phyloP scores from a whole-genome alignment of 2,329 filamentous ascomycete species.

The Aureobasidium melanogenum region DNA sequence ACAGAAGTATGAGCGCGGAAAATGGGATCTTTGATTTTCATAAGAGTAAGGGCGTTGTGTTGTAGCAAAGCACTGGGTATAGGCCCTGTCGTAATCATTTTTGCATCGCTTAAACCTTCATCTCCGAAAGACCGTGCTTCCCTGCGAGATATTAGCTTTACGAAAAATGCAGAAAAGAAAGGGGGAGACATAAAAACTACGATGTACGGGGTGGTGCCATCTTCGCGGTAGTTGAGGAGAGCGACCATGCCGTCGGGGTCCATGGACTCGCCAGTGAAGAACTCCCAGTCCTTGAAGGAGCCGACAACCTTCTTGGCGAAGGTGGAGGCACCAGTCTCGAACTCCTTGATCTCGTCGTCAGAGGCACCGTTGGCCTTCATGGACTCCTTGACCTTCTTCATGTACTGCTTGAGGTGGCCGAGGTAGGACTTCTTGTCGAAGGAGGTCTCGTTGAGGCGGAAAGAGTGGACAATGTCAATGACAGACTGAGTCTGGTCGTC shows the following conservation, averaged over 20 bases:
- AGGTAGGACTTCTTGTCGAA: slow-evolving; percentile 89
- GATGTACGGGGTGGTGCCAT: slow-evolving; percentile 74
- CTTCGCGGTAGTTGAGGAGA: slow-evolving; percentile 96
- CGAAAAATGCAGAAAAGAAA: too few relatives aligned
- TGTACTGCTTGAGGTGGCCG: slow-evolving; percentile 87
- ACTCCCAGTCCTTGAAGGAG: slow-evolving; percentile 96
- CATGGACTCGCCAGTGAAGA: slow-evolving; percentile 88
- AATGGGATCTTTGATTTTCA: too few relatives aligned
- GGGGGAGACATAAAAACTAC: too few relatives aligned
- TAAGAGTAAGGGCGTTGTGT: too few relatives aligned
- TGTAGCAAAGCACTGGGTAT: too few relatives aligned
- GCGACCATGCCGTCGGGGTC: slow-evolving; percentile 88
- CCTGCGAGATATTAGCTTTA: too few relatives aligned
- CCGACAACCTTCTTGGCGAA: slow-evolving; percentile 75
- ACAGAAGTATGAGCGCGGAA: too few relatives aligned
- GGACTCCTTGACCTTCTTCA: slow-evolving; percentile 74
- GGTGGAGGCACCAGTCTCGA: slow-evolving; percentile 64
- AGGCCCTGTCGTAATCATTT: too few relatives aligned
- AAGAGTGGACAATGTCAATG: slow-evolving; percentile 89
- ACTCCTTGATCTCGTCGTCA: slow-evolving; percentile 61
- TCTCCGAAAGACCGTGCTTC: too few relatives aligned
- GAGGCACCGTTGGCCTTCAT: slow-evolving; percentile 55
- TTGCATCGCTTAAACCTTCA: too few relatives aligned
- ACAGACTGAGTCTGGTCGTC: slow-evolving; percentile 61
- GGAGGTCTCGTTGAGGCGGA: slow-evolving; percentile 69